Conservation (phyloP, 139 green algal genomes). For the Tetradesmus lagerheimii region DNA sequence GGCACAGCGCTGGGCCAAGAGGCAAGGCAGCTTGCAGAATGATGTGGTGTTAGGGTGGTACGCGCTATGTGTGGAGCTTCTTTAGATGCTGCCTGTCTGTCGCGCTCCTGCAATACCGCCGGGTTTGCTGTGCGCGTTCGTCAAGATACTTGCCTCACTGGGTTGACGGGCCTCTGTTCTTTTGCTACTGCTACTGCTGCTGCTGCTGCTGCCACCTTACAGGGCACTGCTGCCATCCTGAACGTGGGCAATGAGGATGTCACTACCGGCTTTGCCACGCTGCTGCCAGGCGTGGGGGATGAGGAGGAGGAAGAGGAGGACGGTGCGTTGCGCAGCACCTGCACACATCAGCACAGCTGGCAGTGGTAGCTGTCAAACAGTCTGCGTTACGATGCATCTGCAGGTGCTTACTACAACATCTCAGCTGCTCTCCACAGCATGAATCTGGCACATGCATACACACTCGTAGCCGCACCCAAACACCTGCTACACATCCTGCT, state of each 20-base stretch:
- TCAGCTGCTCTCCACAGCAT: not conserved
- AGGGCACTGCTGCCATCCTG: constrained; percentile 41
- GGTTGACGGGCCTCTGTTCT: too few relatives aligned
- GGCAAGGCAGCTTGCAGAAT: too few relatives aligned
- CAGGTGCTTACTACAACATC: not conserved
- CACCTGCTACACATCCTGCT: too few relatives aligned
- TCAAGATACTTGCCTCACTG: too few relatives aligned
- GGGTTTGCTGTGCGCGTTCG: too few relatives aligned
- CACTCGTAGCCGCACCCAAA: too few relatives aligned
- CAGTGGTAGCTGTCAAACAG: not conserved
- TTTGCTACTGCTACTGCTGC: not conserved
- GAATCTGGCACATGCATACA: too few relatives aligned
- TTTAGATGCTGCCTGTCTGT: too few relatives aligned
- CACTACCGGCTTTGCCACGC: constrained; percentile 24
- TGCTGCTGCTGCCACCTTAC: not conserved
- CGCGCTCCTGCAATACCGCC: too few relatives aligned
- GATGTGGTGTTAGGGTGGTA: too few relatives aligned
- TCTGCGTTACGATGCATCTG: not conserved
- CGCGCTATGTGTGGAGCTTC: too few relatives aligned
- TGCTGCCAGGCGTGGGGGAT: constrained; percentile 31
- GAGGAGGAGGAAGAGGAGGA: constrained; percentile 21
- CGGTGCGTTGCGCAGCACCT: not conserved
- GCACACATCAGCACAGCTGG: not conserved
- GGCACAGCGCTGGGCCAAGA: too few relatives aligned
- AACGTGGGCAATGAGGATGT: constrained; percentile 43